These are phyloP conservation scores for Rubia yunnanensis DNA, from an alignment of 257 asterid genomes.

Conservation along the genomic window DNA sequence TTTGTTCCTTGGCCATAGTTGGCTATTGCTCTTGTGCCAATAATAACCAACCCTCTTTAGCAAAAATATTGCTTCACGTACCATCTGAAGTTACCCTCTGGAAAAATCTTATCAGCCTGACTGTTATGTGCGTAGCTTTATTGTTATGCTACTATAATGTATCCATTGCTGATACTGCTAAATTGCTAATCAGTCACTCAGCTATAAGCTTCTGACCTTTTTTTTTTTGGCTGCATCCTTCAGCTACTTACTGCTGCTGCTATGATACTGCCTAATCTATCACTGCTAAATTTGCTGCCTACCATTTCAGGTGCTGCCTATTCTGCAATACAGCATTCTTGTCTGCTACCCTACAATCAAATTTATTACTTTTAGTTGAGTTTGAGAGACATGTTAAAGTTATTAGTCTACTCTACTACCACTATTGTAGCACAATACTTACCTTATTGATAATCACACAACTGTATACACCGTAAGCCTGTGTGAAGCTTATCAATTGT, in stretches of 20 bases:
- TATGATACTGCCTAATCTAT: neutral
- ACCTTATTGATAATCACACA: neutral
- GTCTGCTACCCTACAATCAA: neutral
- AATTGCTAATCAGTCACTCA: neutral
- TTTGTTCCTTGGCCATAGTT: neutral
- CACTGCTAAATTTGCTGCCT: neutral
- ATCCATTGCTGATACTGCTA: neutral
- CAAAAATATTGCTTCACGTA: neutral
- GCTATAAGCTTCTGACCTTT: neutral
- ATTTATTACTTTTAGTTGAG: neutral
- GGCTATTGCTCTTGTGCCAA: neutral
- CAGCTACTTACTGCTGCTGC: neutral
- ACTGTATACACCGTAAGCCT: neutral
- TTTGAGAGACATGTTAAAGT: neutral
- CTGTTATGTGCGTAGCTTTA: neutral
- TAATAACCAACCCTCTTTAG: neutral
- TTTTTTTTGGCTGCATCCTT: neutral
- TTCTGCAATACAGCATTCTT: neutral
- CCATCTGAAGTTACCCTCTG: neutral
- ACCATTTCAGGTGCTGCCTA: neutral
- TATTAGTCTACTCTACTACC: neutral
- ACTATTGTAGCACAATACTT: neutral
- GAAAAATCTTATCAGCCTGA: neutral
- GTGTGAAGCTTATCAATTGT: neutral
- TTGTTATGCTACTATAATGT: neutral